Conservation (phyloP, 768 basidiomycete genomes). For the Calocybe cyanea region DNA sequence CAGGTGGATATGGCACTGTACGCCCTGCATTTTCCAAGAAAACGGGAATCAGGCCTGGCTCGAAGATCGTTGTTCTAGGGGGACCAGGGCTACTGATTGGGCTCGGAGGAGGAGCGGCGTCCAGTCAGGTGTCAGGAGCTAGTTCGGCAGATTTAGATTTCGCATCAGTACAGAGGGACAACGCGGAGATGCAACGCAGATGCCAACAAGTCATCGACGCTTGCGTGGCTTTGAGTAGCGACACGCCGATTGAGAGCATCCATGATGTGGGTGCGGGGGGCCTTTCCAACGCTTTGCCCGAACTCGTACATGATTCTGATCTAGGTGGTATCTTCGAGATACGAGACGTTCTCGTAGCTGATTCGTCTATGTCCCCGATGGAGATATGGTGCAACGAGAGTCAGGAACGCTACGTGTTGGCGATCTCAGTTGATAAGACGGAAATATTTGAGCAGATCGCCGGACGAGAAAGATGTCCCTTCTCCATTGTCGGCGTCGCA, state of each 20-base stretch:
- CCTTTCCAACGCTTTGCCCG: conserved; percentile 92
- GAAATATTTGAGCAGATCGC: conserved; percentile 72
- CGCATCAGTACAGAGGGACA: conserved; percentile 95
- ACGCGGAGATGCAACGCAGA: conserved; percentile 96
- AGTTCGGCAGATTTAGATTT: conserved; percentile 94
- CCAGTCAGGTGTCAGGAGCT: conserved; percentile 87
- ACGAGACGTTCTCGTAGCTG: conserved; percentile 87
- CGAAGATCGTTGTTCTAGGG: conserved; percentile 89
- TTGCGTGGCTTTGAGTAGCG: conserved; percentile 56
- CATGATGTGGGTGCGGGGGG: conserved; percentile 99
- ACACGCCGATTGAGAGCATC: conserved; percentile 88
- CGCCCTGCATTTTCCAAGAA: conserved; percentile 82
- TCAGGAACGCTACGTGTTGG: conserved; percentile 96
- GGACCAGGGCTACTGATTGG: conserved; percentile 97
- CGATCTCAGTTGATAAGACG: conserved; percentile 65
- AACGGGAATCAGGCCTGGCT: conserved; percentile 68
- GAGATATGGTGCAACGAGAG: conserved; percentile 99
- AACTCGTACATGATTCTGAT: conserved; percentile 94
- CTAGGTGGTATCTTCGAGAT: conserved; percentile 93
- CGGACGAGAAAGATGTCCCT: conserved; percentile 92
- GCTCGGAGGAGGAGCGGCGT: conserved; percentile 94
- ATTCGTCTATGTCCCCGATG: conserved; percentile 96
- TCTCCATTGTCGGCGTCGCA: conserved; percentile 85
- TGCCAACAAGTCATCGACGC: conserved; percentile 98
- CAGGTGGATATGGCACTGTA: conserved; percentile 94